A percentile compares a stretch with the other conserved stretches of the same genome.
Conservation (phyloP, 768 basidiomycete genomes). For the Mycena galericulata region DNA sequence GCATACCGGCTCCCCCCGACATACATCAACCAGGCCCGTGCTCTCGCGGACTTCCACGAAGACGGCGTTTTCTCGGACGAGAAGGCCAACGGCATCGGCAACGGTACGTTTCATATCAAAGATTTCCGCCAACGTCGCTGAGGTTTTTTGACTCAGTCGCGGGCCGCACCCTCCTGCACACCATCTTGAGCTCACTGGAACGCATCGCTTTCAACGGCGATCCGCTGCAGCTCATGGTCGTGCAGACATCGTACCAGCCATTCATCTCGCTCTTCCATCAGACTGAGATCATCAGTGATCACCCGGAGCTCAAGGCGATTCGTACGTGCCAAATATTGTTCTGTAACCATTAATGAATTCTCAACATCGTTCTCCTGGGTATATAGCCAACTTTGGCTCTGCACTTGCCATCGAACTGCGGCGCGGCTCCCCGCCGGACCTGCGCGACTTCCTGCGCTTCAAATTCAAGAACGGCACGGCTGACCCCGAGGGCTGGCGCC, state of each 20-base stretch:
- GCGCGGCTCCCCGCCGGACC: constrained; percentile 78
- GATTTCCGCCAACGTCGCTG: not conserved
- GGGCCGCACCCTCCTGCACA: constrained; percentile 81
- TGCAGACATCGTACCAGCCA: constrained; percentile 89
- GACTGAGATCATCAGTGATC: constrained; percentile 68
- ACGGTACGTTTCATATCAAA: constrained; percentile 63
- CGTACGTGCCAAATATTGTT: constrained; percentile 75
- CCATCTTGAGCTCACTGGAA: constrained; percentile 77
- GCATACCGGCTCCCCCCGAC: constrained; percentile 82
- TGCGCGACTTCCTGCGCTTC: constrained; percentile 85
- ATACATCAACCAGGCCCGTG: constrained; percentile 77
- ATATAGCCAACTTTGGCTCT: constrained; percentile 76
- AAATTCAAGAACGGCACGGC: constrained; percentile 86
- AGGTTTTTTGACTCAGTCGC: constrained; percentile 64
- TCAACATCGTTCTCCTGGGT: too few species aligned
- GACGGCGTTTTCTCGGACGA: constrained; percentile 76
- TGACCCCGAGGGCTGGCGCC: constrained; percentile 61
- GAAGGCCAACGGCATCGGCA: constrained; percentile 76
- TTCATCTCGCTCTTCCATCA: constrained; percentile 91
- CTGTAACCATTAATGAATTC: too few species aligned
- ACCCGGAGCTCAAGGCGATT: constrained; percentile 71
- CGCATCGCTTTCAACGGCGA: constrained; percentile 84
- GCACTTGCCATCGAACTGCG: constrained; percentile 85
- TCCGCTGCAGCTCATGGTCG: constrained; percentile 81
- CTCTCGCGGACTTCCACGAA: constrained; percentile 85